Conservation (phyloP, 2,329 filamentous ascomycete genomes). For the Botryosphaeria agaves region DNA sequence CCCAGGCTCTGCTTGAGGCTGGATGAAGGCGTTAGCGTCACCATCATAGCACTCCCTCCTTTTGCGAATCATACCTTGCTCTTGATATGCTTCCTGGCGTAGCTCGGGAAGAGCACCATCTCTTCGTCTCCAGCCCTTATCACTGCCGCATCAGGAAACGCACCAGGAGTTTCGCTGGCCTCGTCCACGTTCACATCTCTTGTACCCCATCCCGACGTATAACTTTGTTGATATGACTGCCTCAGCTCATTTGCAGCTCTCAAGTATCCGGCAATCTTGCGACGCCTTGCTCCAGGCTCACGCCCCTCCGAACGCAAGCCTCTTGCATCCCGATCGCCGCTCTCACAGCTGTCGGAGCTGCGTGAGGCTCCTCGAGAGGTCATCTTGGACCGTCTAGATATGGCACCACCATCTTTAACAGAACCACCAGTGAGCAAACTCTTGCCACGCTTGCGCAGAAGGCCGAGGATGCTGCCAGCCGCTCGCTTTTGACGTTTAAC, state of each 20-base stretch:
- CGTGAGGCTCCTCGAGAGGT: constrained; percentile 16
- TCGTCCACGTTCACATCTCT: constrained; percentile 27
- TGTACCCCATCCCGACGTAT: constrained; percentile 27
- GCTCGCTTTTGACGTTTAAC: constrained; percentile 11
- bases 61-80: constrained; percentile 23
- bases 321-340: constrained; percentile 15
- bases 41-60: no score
- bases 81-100: constrained; percentile 57
- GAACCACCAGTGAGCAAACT: constrained; percentile 9
- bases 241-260: constrained; percentile 56
- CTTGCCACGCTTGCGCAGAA: constrained; percentile 16
- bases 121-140: constrained; percentile 68
- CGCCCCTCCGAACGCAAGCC: constrained; percentile 19
- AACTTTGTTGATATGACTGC: constrained; percentile 45
- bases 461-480: constrained; percentile 14
- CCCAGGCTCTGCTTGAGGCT: constrained; percentile 16
- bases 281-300: constrained; percentile 55
- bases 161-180: constrained; percentile 43
- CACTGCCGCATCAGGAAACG: constrained; percentile 75
- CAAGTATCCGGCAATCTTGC: constrained; percentile 57
- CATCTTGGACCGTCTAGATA: constrained; percentile 6
- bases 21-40: no score
- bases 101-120: constrained; percentile 90
- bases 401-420: neutral
- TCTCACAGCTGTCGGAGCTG: constrained; percentile 7